Evolutionary conservation across 2,329 filamentous ascomycete genomes (phyloP).

Genomic region (Mycosphaerella arachidis): DNA sequence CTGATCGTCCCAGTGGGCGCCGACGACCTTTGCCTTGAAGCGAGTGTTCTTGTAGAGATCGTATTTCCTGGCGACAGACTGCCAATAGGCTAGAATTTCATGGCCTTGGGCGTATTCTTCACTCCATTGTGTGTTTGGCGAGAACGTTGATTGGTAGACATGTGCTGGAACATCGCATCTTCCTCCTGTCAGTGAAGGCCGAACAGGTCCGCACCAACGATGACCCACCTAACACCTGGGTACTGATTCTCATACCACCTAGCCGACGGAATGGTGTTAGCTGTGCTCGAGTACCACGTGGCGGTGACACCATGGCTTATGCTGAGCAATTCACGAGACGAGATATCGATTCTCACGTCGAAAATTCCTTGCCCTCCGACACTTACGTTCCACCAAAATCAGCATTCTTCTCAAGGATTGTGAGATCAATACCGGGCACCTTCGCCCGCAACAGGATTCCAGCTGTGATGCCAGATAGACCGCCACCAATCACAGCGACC

Average conservation of each 20-base stretch:
- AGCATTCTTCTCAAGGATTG: constrained; percentile 63
- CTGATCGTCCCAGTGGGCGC: constrained; percentile 52
- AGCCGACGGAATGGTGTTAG: background rate
- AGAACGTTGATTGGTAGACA: constrained; percentile 65
- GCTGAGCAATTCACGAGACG: background rate
- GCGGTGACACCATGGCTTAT: background rate
- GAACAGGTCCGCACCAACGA: background rate
- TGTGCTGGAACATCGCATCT: constrained; percentile 65
- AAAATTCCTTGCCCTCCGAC: background rate
- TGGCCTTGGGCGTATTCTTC: constrained; percentile 62
- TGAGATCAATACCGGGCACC: constrained; percentile 61
- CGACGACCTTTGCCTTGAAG: constrained; percentile 53
- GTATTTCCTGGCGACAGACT: constrained; percentile 58
- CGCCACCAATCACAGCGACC: constrained; percentile 62
- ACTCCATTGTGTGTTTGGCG: constrained; percentile 64
- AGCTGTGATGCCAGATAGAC: constrained; percentile 59
- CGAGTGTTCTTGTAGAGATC: constrained; percentile 58
- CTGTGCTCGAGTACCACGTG: background rate
- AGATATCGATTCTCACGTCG: background rate
- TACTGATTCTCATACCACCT: constrained; percentile 21
- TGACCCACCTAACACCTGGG: constrained; percentile 13
- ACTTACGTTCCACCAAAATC: constrained; percentile 48
- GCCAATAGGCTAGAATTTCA: constrained; percentile 66
- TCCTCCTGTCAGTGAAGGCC: background rate
- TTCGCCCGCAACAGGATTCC: constrained; percentile 64